Percentiles rank a stretch among this genome's conserved stretches.
Evolutionary conservation across 2,329 filamentous ascomycete genomes (phyloP).

Genomic region (Calycina herbarum): DNA sequence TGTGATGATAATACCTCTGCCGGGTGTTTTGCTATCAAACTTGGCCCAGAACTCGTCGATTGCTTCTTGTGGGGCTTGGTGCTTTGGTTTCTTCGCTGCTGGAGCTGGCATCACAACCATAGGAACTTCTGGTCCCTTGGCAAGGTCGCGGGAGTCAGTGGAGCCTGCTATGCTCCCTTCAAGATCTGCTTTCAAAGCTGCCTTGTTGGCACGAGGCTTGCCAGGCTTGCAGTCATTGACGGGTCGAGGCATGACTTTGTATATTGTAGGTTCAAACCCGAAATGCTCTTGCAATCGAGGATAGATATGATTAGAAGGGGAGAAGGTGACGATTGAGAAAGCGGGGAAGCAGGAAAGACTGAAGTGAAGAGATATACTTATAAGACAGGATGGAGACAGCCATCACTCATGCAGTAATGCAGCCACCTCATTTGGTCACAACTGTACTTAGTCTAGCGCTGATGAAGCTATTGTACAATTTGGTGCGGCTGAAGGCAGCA

Average conservation of each 20-base stretch:
- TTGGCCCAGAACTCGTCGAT: conserved; percentile 74
- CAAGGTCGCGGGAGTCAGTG: not conserved
- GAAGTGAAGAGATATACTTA: too few species aligned
- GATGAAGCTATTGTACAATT: too few species aligned
- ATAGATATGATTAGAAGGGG: not conserved
- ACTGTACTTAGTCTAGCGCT: too few species aligned
- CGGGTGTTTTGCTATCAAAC: conserved; percentile 69
- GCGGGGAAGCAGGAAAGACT: too few species aligned
- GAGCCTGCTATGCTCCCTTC: not conserved
- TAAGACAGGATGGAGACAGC: too few species aligned
- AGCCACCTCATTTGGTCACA: too few species aligned
- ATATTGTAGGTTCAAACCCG: not conserved
- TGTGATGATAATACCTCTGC: conserved; percentile 53
- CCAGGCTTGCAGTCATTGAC: not conserved
- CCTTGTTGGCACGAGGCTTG: not conserved
- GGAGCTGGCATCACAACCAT: conserved; percentile 4
- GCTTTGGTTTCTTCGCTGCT: conserved; percentile 41
- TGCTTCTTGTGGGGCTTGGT: conserved; percentile 63
- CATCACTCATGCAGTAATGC: too few species aligned
- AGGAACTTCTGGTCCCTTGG: not conserved
- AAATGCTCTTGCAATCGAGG: not conserved
- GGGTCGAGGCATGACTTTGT: not conserved
- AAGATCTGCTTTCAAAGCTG: not conserved
- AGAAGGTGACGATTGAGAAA: too few species aligned
- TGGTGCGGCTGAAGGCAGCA: too few species aligned